Conservation (phyloP, 1,284 basidiomycete genomes). For the Rhodofomes roseus region DNA sequence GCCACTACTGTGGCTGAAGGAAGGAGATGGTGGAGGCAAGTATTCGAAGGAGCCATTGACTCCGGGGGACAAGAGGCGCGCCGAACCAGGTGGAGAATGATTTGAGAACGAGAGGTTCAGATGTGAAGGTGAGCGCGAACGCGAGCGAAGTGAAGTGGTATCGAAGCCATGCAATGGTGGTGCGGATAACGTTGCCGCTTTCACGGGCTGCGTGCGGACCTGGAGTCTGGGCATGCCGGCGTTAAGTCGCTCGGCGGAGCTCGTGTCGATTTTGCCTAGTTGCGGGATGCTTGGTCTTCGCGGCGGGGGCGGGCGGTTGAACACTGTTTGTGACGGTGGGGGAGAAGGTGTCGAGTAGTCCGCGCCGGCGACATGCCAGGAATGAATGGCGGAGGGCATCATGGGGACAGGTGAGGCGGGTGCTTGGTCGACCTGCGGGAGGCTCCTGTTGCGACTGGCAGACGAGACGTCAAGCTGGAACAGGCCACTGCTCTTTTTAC, state of each 20-base stretch:
- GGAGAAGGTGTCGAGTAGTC: slow-evolving; percentile 51
- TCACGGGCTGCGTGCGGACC: slow-evolving; percentile 53
- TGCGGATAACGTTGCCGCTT: slow-evolving; percentile 54
- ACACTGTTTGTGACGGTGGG: slow-evolving; percentile 58
- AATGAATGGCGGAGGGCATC: slow-evolving; percentile 33
- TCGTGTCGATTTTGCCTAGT: slow-evolving; percentile 56
- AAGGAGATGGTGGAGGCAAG: slow-evolving; percentile 31
- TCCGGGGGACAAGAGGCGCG: slow-evolving; percentile 30
- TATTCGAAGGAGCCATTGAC: slow-evolving; percentile 14
- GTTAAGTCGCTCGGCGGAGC: slow-evolving; percentile 48
- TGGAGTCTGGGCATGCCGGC: slow-evolving; percentile 50
- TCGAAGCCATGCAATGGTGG: slow-evolving; percentile 38
- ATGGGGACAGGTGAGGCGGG: slow-evolving; percentile 35
- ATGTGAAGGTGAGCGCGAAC: slow-evolving; percentile 57
- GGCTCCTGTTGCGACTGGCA: slow-evolving; percentile 44
- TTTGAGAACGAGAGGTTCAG: slow-evolving; percentile 54
- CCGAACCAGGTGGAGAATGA: slow-evolving; percentile 50
- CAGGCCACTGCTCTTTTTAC: slow-evolving; percentile 44
- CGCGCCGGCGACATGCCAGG: slow-evolving; percentile 40
- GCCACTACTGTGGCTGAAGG: slow-evolving; percentile 19
- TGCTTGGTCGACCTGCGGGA: slow-evolving; percentile 56
- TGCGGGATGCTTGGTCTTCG: slow-evolving; percentile 61
- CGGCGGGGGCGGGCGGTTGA: slow-evolving; percentile 50
- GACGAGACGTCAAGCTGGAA: slow-evolving; percentile 64
- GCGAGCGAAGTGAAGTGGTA: slow-evolving; percentile 32